Conservation (phyloP, 768 basidiomycete genomes). For the Collybia sordida region DNA sequence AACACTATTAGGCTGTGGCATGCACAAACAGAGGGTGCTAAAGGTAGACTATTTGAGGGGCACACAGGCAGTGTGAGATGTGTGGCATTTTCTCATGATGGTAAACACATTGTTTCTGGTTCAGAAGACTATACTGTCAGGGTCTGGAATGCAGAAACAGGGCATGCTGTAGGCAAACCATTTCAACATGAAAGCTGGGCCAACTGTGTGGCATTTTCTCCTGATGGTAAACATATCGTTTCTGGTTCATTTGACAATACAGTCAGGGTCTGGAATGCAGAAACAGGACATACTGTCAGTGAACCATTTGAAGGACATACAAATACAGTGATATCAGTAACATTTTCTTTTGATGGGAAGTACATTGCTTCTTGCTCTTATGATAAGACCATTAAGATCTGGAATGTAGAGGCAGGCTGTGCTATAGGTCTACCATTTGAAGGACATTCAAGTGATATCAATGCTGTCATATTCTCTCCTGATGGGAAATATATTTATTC, state of each 20-base stretch:
- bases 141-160: conserved; percentile 5
- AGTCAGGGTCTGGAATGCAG: conserved; percentile 21
- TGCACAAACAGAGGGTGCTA: neutral
- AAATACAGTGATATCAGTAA: too few species aligned
- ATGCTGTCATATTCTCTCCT: too few species aligned
- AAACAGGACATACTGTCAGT: neutral
- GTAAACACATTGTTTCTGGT: neutral
- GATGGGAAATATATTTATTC: too few species aligned
- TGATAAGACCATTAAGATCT: too few species aligned
- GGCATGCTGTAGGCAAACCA: neutral
- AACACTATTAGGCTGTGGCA: neutral
- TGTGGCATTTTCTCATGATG: conserved; percentile 1
- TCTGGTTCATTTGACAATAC: conserved; percentile 18
- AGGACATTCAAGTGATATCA: too few species aligned
- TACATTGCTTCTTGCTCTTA: too few species aligned
- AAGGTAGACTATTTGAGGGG: conserved; percentile 10
- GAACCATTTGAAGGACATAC: neutral
- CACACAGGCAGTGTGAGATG: conserved; percentile 14
- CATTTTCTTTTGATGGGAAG: too few species aligned
- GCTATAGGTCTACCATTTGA: too few species aligned
- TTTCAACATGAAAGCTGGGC: conserved; percentile 14
- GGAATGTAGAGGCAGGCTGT: too few species aligned
- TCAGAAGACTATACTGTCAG: conserved; percentile 15
- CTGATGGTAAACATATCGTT: conserved; percentile 19
- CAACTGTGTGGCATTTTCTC: conserved; percentile 22